phyloP scores from a whole-genome alignment of 2,329 filamentous ascomycete species.

The Xylaria sp. region DNA sequence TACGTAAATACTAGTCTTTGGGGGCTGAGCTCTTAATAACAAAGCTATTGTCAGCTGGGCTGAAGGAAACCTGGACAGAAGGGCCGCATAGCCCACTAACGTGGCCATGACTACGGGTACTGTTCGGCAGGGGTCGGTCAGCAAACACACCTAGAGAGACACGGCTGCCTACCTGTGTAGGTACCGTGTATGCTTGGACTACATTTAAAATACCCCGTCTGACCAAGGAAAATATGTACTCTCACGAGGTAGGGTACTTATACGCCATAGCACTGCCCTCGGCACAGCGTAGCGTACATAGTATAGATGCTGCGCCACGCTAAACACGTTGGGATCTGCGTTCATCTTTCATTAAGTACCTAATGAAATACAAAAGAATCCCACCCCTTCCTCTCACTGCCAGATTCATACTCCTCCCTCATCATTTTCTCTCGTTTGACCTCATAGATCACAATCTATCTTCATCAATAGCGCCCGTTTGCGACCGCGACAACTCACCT shows the following conservation, averaged over 20 bases:
- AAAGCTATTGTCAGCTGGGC: conserved; percentile 35
- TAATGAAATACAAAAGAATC: conserved; percentile 45
- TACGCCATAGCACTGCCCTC: neutral
- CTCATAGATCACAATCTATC: conserved; percentile 1
- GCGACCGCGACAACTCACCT: conserved; percentile 14
- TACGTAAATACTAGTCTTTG: neutral
- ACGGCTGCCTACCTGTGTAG: neutral
- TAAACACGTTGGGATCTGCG: conserved; percentile 38
- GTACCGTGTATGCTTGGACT: neutral
- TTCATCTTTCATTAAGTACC: conserved; percentile 25
- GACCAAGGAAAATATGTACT: neutral
- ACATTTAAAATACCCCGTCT: neutral
- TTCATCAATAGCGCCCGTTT: conserved; percentile 21
- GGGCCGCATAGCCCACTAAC: conserved; percentile 21
- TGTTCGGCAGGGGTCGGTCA: conserved; percentile 15
- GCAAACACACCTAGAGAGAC: conserved; percentile 19
- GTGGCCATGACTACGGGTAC: conserved; percentile 22
- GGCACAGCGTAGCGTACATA: neutral
- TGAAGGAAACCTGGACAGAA: conserved; percentile 7
- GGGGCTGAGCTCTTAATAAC: conserved; percentile 31
- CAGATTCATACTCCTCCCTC: conserved; percentile 10
- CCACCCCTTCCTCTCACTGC: conserved; percentile 34
- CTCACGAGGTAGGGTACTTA: conserved; percentile 23
- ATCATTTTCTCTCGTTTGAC: conserved; percentile 27
- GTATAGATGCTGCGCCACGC: conserved; percentile 45